A percentile compares a stretch with the other conserved stretches of the same genome.
These are phyloP conservation scores for Auriscalpium orientale DNA, from an alignment of 768 basidiomycete species.

Conservation along the genomic window DNA sequence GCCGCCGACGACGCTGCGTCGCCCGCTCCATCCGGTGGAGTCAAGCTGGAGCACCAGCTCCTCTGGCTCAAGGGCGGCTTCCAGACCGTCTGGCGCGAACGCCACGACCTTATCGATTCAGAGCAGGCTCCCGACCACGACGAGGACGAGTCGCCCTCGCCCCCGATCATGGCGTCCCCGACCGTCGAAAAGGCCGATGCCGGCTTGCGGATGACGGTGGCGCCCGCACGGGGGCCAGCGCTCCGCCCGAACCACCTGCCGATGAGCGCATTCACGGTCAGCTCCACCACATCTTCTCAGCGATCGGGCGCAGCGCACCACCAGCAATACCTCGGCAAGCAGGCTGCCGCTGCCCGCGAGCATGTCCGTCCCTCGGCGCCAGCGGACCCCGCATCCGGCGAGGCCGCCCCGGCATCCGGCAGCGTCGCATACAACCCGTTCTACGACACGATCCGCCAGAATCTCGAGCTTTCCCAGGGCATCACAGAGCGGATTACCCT, in stretches of 20 bases:
- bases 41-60: slow-evolving; percentile 36
- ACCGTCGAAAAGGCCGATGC: background rate
- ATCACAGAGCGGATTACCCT: slow-evolving; percentile 79
- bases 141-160: slow-evolving; percentile 16
- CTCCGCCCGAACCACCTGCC: slow-evolving; percentile 57
- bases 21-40: slow-evolving; percentile 1
- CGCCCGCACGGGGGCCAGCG: slow-evolving; percentile 17
- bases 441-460: slow-evolving; percentile 90
- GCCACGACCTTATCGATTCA: slow-evolving; percentile 44
- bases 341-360: background rate
- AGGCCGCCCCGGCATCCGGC: slow-evolving; percentile 12
- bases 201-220: slow-evolving; percentile 2
- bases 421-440: slow-evolving; percentile 74
- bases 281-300: slow-evolving; percentile 30
- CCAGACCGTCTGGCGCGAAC: slow-evolving; percentile 54
- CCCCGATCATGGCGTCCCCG: slow-evolving; percentile 5
- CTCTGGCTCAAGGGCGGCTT: slow-evolving; percentile 83
- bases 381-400: background rate
- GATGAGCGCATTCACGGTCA: slow-evolving; percentile 52
- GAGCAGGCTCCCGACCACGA: slow-evolving; percentile 39
- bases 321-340: slow-evolving; percentile 8
- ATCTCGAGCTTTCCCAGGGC: slow-evolving; percentile 64
- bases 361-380: background rate
- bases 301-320: slow-evolving; percentile 13
- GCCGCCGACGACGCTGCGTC: slow-evolving; percentile 21